These are phyloP conservation scores for Jaltomata sinuosa DNA, from an alignment of 257 asterid species.

Conservation along the genomic window DNA sequence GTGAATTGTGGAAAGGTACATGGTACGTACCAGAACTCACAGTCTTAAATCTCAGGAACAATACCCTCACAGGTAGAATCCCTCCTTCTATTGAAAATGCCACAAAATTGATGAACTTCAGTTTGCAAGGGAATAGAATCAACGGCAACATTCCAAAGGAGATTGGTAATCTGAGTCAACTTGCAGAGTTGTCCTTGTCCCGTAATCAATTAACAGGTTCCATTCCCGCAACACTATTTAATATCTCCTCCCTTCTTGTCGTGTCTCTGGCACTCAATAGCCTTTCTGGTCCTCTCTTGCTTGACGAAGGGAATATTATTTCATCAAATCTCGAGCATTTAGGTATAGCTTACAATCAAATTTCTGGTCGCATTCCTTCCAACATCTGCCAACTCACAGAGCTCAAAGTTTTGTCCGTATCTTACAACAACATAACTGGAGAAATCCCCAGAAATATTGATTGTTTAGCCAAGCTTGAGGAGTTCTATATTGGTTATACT, in stretches of 20 bases:
- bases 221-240: conserved; percentile 21
- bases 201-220: conserved; percentile 20
- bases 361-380: conserved; percentile 13
- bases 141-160: conserved; percentile 11
- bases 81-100: neutral
- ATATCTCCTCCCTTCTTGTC: conserved; percentile 11
- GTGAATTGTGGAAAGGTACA: conserved; percentile 5
- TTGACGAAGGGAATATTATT: neutral
- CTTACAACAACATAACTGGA: conserved; percentile 20
- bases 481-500: conserved; percentile 12
- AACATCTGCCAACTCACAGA: conserved; percentile 7
- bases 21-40: neutral
- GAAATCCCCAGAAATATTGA: conserved; percentile 20
- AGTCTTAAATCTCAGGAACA: conserved; percentile 7
- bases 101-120: neutral
- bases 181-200: neutral
- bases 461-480: conserved; percentile 17
- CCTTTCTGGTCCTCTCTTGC: conserved; percentile 18
- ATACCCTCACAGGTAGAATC: conserved; percentile 1
- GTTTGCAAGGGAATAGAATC: neutral
- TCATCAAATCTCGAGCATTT: conserved; percentile 1
- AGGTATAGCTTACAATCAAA: conserved; percentile 15
- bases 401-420: conserved; percentile 5
- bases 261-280: conserved; percentile 13
- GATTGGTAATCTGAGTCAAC: neutral